phyloP scores from a whole-genome alignment of 805 yeast genomes.

The Suhomyces sp. region DNA sequence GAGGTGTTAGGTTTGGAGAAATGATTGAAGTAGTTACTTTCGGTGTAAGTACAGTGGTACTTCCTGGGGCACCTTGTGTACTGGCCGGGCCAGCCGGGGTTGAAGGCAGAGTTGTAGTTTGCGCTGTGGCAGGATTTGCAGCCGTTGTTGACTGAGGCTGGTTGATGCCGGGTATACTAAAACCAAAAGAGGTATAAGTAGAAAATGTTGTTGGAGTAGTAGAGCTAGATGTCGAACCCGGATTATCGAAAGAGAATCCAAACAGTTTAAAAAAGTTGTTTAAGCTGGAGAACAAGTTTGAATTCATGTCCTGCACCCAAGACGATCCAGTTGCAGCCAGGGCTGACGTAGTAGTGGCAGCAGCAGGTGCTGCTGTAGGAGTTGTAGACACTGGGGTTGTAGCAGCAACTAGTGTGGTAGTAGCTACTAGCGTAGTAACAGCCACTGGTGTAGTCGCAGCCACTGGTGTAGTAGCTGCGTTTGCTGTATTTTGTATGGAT shows the following conservation, averaged over 20 bases:
- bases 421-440: neutral
- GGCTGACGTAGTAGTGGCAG: neutral
- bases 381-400: neutral
- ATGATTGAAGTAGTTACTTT: neutral
- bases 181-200: neutral
- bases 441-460: neutral
- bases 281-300: neutral
- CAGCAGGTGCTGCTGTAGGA: neutral
- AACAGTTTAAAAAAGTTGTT: neutral
- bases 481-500: neutral
- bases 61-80: neutral
- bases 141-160: neutral
- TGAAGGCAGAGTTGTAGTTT: neutral
- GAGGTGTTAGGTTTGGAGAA: neutral
- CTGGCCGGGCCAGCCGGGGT: neutral
- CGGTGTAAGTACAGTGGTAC: neutral
- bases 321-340: neutral
- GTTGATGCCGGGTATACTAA: neutral
- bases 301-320: neutral
- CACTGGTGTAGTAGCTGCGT: neutral
- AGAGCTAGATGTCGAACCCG: neutral
- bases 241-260: neutral
- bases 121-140: neutral
- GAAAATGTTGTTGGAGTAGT: neutral
- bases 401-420: neutral